A percentile compares a stretch with the other conserved stretches of the same genome.
These are phyloP conservation scores for Physcia stellaris DNA, from an alignment of 495 filamentous ascomycete genomes.

Conservation along the genomic window DNA sequence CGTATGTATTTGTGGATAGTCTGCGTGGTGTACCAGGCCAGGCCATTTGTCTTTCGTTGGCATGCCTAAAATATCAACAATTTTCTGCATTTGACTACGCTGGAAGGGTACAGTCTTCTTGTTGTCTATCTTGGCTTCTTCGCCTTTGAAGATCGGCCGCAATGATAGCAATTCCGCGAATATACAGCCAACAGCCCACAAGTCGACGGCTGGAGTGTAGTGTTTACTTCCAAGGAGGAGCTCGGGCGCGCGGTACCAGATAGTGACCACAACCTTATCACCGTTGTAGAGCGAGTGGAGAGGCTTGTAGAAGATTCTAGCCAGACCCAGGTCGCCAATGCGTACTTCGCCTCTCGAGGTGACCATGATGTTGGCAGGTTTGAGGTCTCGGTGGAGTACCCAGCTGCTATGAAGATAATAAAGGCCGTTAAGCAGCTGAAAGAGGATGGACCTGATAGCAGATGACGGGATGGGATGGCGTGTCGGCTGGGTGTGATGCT, in stretches of 20 bases:
- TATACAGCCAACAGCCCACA: slow-evolving; percentile 97
- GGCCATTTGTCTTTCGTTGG: slow-evolving; percentile 87
- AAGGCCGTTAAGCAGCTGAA: slow-evolving; percentile 85
- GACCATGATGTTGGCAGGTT: slow-evolving; percentile 98
- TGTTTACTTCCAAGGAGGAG: slow-evolving; percentile 80
- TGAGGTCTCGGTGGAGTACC: slow-evolving; percentile 93
- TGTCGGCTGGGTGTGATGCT: slow-evolving; percentile 84
- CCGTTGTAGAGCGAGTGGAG: slow-evolving; percentile 80
- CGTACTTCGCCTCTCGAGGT: slow-evolving; percentile 80
- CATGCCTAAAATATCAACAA: slow-evolving; percentile 86
- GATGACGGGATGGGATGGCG: slow-evolving; percentile 75
- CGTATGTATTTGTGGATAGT: slow-evolving; percentile 61
- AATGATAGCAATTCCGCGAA: slow-evolving; percentile 88
- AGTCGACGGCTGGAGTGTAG: slow-evolving; percentile 91
- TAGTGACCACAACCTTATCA: slow-evolving; percentile 97
- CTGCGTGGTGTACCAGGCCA: slow-evolving; percentile 62
- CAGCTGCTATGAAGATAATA: slow-evolving; percentile 94
- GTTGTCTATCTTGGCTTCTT: slow-evolving; percentile 96
- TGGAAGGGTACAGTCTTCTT: slow-evolving; percentile 97
- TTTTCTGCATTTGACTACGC: slow-evolving; percentile 97
- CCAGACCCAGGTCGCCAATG: slow-evolving; percentile 86
- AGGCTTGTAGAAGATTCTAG: slow-evolving; percentile 86
- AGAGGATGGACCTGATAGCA: slow-evolving; percentile 84
- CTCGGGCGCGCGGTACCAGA: slow-evolving; percentile 97
- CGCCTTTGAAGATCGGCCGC: slow-evolving; percentile 94